phyloP scores from a whole-genome alignment of 2,329 filamentous ascomycete genomes.

The Alternaria metachromatica region DNA sequence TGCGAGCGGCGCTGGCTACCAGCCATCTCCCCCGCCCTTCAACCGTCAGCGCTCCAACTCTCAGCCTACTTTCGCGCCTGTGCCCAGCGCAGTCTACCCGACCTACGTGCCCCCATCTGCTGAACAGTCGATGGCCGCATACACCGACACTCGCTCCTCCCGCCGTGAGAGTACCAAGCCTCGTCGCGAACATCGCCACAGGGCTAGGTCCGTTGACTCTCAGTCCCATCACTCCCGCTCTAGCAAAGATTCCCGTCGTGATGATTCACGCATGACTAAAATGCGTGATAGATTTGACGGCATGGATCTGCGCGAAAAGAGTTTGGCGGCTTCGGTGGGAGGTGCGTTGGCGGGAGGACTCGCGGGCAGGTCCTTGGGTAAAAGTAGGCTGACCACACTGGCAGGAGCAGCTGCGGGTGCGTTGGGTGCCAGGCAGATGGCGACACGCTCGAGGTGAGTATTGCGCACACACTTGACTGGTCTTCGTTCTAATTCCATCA shows the following conservation, averaged over 20 bases:
- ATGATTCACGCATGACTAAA: slow-evolving; percentile 37
- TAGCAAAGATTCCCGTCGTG: slow-evolving; percentile 41
- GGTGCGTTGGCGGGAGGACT: slow-evolving; percentile 50
- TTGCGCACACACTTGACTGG: background rate
- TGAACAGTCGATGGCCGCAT: slow-evolving; percentile 24
- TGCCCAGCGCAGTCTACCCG: slow-evolving; percentile 22
- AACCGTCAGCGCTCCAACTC: slow-evolving; percentile 45
- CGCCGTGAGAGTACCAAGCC: slow-evolving; percentile 38
- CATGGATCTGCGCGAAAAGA: slow-evolving; percentile 41
- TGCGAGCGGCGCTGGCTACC: slow-evolving; percentile 23
- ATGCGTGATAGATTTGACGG: slow-evolving; percentile 46
- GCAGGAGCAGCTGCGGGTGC: slow-evolving; percentile 48
- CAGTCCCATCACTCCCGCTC: slow-evolving; percentile 36
- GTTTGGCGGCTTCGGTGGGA: slow-evolving; percentile 45
- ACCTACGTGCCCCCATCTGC: slow-evolving; percentile 24
- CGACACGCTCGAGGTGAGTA: slow-evolving; percentile 24
- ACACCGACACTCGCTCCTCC: slow-evolving; percentile 33
- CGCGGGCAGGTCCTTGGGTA: slow-evolving; percentile 40
- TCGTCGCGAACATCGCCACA: slow-evolving; percentile 34
- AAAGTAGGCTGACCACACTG: slow-evolving; percentile 45
- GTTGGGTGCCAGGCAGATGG: slow-evolving; percentile 37
- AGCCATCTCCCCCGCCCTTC: slow-evolving; percentile 43
- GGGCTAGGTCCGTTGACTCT: slow-evolving; percentile 47
- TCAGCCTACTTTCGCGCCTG: slow-evolving; percentile 34
- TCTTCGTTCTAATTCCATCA: background rate